Base-by-base conservation (phyloP, 192 early-diverging fungal species). In the Rhizoclosmatium globosum region DNA sequence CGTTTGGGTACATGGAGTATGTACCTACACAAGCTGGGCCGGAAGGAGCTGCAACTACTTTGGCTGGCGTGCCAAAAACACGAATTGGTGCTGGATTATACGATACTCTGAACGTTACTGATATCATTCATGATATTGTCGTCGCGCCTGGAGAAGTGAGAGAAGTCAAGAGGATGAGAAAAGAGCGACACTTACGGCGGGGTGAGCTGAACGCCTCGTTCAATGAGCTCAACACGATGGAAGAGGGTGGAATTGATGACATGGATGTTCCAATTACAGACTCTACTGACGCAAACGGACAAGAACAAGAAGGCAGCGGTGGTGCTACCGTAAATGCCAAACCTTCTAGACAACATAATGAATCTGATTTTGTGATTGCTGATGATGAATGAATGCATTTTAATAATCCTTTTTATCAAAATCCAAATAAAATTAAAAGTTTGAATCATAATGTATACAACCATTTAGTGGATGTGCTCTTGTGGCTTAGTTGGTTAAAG, bases 1-100 rank as follows among this genome's bases (percentile, higher is more conserved):
- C 89, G 2, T 92, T 85, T 47, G 19, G 65, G 3, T 31, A 61
- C 41, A 17, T 59, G 4, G 84, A 85, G 9, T 81, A 76, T 48
- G 53, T 61, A 2, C 80, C 72, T 11, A 15, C 17, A 17, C 72
- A 64, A 4, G 43, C 38, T 44, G 43, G 39, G 6, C 31, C 41
- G 7, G 23, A 3, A 17, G 62, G 21, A 4, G 13, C 58, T 68
- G 38, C 31, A 4, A 47, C 11, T 6, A 38, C 47, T 4, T 17
- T 62, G 23, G 21, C 21, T 15, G 1, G 11, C 39, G 47, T 50
- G 0, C 77, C 65, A 19, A 44, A 71, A 19, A 80, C 79, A 23
- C 72, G 69, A 38, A 59, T 83, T 15, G 6, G 17, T 21, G 73
- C 78, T 4, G 64, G 68, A 2, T 43, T 80, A n/a, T 62, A 75